Percentiles rank a stretch among this genome's conserved stretches.
phyloP scores from a whole-genome alignment of 768 basidiomycete species.

The Boletus eberwhitei region DNA sequence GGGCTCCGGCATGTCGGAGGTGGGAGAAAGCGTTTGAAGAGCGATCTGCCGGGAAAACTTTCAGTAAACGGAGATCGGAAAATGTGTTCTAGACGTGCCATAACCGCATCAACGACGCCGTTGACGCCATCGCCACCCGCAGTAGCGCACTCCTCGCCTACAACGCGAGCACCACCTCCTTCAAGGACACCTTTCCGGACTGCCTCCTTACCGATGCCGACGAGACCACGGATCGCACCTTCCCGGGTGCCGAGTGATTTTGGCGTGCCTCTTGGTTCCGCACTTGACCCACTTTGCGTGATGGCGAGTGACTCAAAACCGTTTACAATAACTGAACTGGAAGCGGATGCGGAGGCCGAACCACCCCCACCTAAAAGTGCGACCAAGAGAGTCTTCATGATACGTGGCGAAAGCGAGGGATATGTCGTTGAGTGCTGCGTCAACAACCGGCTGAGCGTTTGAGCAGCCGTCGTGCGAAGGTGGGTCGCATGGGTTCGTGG shows the following conservation, averaged over 20 bases:
- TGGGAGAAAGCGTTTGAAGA: slow-evolving; percentile 53
- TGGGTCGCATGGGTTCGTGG: slow-evolving; percentile 63
- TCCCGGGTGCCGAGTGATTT: slow-evolving; percentile 81
- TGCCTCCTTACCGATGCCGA: slow-evolving; percentile 83
- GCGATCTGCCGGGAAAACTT: slow-evolving; percentile 46
- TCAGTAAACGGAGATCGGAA: not conserved
- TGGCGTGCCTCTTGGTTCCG: slow-evolving; percentile 36
- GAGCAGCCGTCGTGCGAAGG: slow-evolving; percentile 77
- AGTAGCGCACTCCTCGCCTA: slow-evolving; percentile 60
- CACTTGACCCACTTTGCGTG: slow-evolving; percentile 30
- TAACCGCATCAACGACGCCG: slow-evolving; percentile 54
- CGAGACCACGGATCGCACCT: slow-evolving; percentile 84
- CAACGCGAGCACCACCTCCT: slow-evolving; percentile 72
- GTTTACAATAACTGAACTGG: slow-evolving; percentile 19
- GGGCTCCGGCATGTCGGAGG: slow-evolving; percentile 56
- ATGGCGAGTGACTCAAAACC: slow-evolving; percentile 28
- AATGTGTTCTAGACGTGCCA: slow-evolving; percentile 41
- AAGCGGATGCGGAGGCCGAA: slow-evolving; percentile 2
- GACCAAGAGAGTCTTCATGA: slow-evolving; percentile 90
- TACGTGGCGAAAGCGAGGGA: slow-evolving; percentile 79
- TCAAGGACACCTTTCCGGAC: slow-evolving; percentile 79
- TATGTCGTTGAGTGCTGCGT: slow-evolving; percentile 86
- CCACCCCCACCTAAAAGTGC: slow-evolving; percentile 57
- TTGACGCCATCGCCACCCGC: slow-evolving; percentile 33
- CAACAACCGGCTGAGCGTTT: slow-evolving; percentile 78